These are phyloP conservation scores for Puya raimondii DNA, from an alignment of 176 grass and related monocot genomes.

Conservation along the genomic window DNA sequence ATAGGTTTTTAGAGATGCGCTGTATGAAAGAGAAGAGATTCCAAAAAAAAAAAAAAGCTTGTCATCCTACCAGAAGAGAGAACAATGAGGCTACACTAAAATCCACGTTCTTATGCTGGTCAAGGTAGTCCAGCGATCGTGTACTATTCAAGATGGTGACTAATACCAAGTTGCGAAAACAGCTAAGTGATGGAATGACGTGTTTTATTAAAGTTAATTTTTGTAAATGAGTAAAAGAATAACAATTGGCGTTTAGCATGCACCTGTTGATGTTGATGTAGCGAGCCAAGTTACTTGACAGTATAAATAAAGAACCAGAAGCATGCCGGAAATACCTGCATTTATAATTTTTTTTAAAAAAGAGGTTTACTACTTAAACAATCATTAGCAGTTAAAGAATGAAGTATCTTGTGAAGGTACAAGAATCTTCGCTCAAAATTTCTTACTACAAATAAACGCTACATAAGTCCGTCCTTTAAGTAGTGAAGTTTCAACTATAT, in stretches of 20 bases:
- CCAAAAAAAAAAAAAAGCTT: background rate
- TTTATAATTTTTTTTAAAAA: background rate
- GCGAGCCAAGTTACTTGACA: conserved; percentile 83
- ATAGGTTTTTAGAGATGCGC: conserved; percentile 75
- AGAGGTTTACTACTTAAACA: conserved; percentile 13
- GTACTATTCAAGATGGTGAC: background rate
- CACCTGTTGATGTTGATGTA: conserved; percentile 98
- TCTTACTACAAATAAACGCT: background rate
- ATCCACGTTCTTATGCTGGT: background rate
- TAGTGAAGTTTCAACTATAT: too few relatives aligned
- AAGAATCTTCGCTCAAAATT: too few relatives aligned
- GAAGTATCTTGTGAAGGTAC: background rate
- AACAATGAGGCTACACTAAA: background rate
- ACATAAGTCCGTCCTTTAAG: too few relatives aligned
- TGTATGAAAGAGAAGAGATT: conserved; percentile 14
- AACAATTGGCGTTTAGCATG: background rate
- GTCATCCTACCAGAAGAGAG: background rate
- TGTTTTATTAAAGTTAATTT: background rate
- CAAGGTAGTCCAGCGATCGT: background rate
- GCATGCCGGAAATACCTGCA: conserved; percentile 96
- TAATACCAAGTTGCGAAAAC: background rate
- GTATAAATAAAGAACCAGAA: conserved; percentile 71
- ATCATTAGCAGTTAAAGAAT: background rate
- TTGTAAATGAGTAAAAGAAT: background rate
- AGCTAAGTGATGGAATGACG: background rate